These are phyloP conservation scores for Castanea sativa DNA, from an alignment of 306 rosid species.

Conservation along the genomic window DNA sequence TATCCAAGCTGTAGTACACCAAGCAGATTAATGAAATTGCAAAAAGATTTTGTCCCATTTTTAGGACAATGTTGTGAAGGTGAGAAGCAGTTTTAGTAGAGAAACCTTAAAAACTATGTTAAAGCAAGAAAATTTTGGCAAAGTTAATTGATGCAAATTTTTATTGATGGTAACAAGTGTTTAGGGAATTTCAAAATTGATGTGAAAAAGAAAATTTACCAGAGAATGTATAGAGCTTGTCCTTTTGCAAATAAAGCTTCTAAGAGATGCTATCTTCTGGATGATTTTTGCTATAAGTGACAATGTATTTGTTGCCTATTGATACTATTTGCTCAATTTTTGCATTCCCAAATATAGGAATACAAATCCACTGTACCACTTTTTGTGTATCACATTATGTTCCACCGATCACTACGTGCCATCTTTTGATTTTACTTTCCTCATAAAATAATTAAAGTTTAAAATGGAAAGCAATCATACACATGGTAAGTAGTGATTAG, in stretches of 20 bases:
- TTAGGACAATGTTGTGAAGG: neutral
- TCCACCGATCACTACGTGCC: no score
- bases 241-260: slow-evolving; percentile 33
- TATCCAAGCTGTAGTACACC: slow-evolving; percentile 47
- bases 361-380: no score
- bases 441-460: no score
- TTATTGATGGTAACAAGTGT: neutral
- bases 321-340: slow-evolving; percentile 41
- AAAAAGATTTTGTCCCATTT: neutral
- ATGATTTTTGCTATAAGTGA: slow-evolving; percentile 48
- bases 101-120: neutral
- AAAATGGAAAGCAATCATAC: no score
- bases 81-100: no score
- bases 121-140: neutral
- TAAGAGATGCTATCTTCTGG: slow-evolving; percentile 48
- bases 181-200: neutral
- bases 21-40: neutral
- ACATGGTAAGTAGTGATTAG: no score
- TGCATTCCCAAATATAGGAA: slow-evolving; percentile 36
- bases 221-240: slow-evolving; percentile 52
- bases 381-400: no score
- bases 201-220: slow-evolving; percentile 32
- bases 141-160: neutral
- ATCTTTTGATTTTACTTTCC: no score
- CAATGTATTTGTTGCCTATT: slow-evolving; percentile 57